Base-by-base conservation (phyloP, 2,329 filamentous ascomycete genomes). In the Cladophialophora exuberans region DNA sequence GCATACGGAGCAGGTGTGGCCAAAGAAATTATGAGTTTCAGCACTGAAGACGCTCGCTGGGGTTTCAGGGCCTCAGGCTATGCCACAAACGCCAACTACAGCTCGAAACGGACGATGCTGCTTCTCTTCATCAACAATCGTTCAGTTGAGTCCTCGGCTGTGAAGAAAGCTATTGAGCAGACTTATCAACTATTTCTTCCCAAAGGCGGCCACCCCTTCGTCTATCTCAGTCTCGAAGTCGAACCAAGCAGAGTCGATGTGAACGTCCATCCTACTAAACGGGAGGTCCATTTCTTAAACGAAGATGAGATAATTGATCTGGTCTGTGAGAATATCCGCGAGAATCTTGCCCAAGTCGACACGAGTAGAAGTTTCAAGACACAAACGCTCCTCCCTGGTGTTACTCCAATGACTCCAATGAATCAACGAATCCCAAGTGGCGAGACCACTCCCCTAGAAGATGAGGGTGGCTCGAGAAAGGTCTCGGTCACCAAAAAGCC, bases 91-190 rank as follows among this genome's bases (percentile, higher is more conserved):
- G 94, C 94, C 38, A 99, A 99, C 66, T 95, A 97, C 70, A 89
- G 88, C 69, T 86, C 91, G 61, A 99, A 97, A 72, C 88, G 89
- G 70, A 97, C 91, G 0, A 88, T 83, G 0, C 76, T 97, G 18
- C 76, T 99, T 3, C 79, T 99, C 0, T 99, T 99, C 75, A 97
- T 99, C 75, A 99, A 99, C 64, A 90, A 97, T 69, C 87, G 94
- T 35, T 87, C 89, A 11, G 94, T 99, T 7, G 94, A 99, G 62
- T 97, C 93, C 0, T 84, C 85, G 0, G 83, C 85, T 39, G 88
- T 99, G 62, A 94, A 91, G 67, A 96, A 93, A 70, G 89, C 90
- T 1, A 72, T 99, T 3, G 94, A 99, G 71, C 90, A 96, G 67
- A 91, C 88, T 0, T 99, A 97, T 69, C 81, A 87, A 7, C 78